phyloP scores from a whole-genome alignment of 2,329 filamentous ascomycete species.

The Drechslerella coelobrocha region DNA sequence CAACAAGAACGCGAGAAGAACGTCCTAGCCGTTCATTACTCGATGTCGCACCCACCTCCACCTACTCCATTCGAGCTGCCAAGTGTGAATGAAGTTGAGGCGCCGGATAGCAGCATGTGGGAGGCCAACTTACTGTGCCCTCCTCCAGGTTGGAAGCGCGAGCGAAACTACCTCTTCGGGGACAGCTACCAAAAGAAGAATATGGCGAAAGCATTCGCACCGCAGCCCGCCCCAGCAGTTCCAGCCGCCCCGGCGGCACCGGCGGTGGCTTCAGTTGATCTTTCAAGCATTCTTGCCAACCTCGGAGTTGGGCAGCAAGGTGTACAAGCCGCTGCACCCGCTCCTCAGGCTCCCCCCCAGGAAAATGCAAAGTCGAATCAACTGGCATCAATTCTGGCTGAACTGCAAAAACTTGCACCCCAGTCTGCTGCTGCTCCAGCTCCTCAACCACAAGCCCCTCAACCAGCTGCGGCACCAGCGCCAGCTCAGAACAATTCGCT shows the following conservation, averaged over 20 bases:
- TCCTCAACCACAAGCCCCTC: conserved; percentile 17
- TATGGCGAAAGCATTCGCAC: conserved; percentile 30
- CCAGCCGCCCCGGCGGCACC: background rate
- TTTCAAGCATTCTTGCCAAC: conserved; percentile 47
- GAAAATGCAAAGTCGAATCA: conserved; percentile 32
- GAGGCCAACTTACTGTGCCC: conserved; percentile 34
- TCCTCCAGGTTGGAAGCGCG: conserved; percentile 44
- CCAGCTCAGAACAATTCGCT: conserved; percentile 23
- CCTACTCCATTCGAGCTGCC: conserved; percentile 30
- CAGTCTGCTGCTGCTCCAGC: conserved; percentile 4
- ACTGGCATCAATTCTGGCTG: conserved; percentile 38
- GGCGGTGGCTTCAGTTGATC: conserved; percentile 22
- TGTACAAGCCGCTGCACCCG: conserved; percentile 7
- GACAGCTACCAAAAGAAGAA: conserved; percentile 32
- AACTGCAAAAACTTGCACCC: conserved; percentile 35
- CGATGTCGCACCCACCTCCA: conserved; percentile 35
- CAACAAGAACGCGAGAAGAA: conserved; percentile 47
- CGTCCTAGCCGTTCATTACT: conserved; percentile 47
- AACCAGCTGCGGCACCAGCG: conserved; percentile 18
- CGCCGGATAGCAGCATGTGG: conserved; percentile 7
- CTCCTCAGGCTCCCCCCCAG: conserved; percentile 13
- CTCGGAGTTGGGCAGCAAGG: conserved; percentile 17
- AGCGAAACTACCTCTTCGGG: conserved; percentile 26
- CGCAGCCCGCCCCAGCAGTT: background rate
- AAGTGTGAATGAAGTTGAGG: conserved; percentile 29